A percentile compares a stretch with the other conserved stretches of the same genome.
Conservation (phyloP, 305 asterid species). For the Caryopteris hybrid region DNA sequence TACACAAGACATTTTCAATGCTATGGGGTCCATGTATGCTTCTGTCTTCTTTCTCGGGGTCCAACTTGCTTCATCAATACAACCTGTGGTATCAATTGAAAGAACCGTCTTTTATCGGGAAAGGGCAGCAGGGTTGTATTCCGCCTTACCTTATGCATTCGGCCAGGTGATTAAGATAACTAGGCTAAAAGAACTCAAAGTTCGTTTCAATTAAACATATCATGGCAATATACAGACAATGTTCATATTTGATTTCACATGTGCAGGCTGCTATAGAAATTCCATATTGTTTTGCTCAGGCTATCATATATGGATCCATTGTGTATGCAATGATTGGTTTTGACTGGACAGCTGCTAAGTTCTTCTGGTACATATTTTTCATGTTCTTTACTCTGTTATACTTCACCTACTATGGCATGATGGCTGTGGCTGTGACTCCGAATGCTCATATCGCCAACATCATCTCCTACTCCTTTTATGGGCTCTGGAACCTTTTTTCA, state of each 20-base stretch:
- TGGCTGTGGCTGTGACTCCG: conserved; percentile 42
- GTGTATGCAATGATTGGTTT: conserved; percentile 44
- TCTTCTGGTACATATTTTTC: conserved; percentile 39
- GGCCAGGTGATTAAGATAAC: conserved; percentile 31
- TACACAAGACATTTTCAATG: conserved; percentile 26
- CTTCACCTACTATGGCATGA: conserved; percentile 48
- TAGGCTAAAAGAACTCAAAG: not conserved
- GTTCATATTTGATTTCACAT: not conserved
- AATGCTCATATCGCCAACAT: conserved; percentile 42
- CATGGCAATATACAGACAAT: not conserved
- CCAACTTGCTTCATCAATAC: conserved; percentile 36
- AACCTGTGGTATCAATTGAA: conserved; percentile 40
- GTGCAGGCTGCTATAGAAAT: no score
- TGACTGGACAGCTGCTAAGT: conserved; percentile 47
- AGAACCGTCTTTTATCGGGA: conserved; percentile 42
- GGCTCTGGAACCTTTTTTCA: conserved; percentile 52
- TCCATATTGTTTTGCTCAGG: no score
- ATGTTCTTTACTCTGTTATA: conserved; percentile 36
- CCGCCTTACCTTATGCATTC: conserved; percentile 43
- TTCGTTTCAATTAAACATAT: not conserved
- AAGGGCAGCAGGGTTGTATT: conserved; percentile 49
- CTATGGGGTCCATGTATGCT: conserved; percentile 46
- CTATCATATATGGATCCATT: no score
- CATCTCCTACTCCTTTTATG: conserved; percentile 28
- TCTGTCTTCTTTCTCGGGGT: conserved; percentile 34